Evolutionary conservation across 305 asterid species (phyloP), one percentile per base, ranked within the genome.

Genomic region (Andrographis paniculata): DNA sequence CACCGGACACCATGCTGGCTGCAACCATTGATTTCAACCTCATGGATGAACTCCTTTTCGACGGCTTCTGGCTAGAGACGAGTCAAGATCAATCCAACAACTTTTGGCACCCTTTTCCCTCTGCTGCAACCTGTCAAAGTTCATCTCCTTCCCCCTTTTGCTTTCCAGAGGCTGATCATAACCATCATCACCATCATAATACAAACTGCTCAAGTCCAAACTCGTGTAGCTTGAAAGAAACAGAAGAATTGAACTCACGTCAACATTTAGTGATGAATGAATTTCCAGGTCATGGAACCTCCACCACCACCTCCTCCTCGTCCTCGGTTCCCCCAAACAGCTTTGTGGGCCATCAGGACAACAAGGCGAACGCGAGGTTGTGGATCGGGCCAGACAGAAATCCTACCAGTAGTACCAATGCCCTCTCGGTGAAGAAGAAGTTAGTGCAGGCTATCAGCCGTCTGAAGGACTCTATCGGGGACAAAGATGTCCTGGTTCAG

Each of bases 11-110:
- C 67, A 59, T 61, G 70, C 43, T 53, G 14, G 63, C 33, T 2
- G 52, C 41, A 45, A 8, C 68, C 41, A 48, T 74, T 49, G 82
- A 75, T 70, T 67, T 69, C 75, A 59, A 14, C 56, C 65, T 66
- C 70, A 78, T 78, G 75, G 83, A 65, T 63, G 82, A 84, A 52
- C 70, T 80, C 76, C 67, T 84, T 52, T 65, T 56, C 42, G 88
- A 80, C 28, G 95, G 93, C 0, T 78, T 78, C 82, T 78, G 86
- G 93, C 62, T 84, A 80, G 87, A 80, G 52, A 58, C 93, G 22
- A 53, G 75, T 10, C 27, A 72, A 30, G 69, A 61, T 14, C n/a
- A n/a, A n/a, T 66, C 83, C 68, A 78, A 64, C 68, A 76, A 64
- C 68, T 62, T 78, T 61, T 67, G 75, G 79, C 80, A 67, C 55